Evolutionary conservation across 352 stramenopile genomes (phyloP).

Genomic region (Pythium brassicae): DNA sequence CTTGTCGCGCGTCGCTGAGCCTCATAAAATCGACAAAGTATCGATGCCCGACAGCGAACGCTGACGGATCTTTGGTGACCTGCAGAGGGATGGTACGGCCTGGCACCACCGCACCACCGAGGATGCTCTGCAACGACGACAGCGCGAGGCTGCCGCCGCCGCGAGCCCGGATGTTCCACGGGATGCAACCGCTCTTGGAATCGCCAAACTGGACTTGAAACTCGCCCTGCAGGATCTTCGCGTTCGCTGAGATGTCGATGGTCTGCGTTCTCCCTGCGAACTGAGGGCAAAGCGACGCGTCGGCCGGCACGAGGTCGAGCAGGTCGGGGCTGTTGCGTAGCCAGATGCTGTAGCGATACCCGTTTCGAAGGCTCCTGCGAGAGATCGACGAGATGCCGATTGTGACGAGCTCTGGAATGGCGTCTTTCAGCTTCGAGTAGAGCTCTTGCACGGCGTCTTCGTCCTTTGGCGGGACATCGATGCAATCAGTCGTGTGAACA

Average conservation of each 20-base stretch:
- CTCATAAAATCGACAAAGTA: conserved; percentile 51
- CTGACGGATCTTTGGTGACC: conserved; percentile 39
- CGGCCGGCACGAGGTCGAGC: conserved; percentile 40
- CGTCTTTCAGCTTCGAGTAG: conserved; percentile 20
- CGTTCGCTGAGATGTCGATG: conserved; percentile 47
- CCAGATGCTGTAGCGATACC: conserved; percentile 45
- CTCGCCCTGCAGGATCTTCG: conserved; percentile 39
- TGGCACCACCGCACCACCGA: conserved; percentile 30
- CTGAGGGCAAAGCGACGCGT: conserved; percentile 25
- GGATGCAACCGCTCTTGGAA: conserved; percentile 31
- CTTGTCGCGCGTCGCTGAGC: conserved; percentile 26
- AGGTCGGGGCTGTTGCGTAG: conserved; percentile 53
- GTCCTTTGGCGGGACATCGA: conserved; percentile 33
- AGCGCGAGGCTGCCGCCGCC: conserved; percentile 10
- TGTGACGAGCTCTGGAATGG: conserved; percentile 42
- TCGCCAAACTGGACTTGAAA: conserved; percentile 38
- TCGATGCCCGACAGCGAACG: conserved; percentile 25
- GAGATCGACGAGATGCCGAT: conserved; percentile 42
- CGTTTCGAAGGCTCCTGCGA: conserved; percentile 23
- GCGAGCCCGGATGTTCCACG: conserved; percentile 35
- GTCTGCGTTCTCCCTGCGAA: conserved; percentile 50
- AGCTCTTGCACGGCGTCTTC: conserved; percentile 46
- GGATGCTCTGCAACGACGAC: conserved; percentile 29
- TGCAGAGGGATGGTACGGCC: conserved; percentile 34
- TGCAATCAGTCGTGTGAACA: conserved; percentile 43